Percentiles rank a stretch among this genome's conserved stretches.
phyloP scores from a whole-genome alignment of 2,329 filamentous ascomycete species.

The Verticillium nubilum region DNA sequence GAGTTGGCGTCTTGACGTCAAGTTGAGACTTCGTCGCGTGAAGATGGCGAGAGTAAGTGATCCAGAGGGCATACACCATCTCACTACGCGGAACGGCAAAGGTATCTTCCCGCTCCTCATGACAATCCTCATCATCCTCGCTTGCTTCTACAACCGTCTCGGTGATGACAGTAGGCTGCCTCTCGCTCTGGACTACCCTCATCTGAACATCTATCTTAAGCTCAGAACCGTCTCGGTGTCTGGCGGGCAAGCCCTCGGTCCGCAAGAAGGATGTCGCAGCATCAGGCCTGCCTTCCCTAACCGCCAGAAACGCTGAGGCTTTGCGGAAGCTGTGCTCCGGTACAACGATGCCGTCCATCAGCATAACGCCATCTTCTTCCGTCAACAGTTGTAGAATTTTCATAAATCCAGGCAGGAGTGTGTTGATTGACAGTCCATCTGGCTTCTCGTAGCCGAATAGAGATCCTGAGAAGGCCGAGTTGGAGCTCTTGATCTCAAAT shows the following conservation, averaged over 20 bases:
- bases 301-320: conserved; percentile 75
- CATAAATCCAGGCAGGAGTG: conserved; percentile 83
- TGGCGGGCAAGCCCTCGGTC: conserved; percentile 78
- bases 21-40: conserved; percentile 64
- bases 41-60: conserved; percentile 91
- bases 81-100: conserved; percentile 57
- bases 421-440: conserved; percentile 72
- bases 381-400: conserved; percentile 74
- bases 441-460: conserved; percentile 85
- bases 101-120: conserved; percentile 31
- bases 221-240: conserved; percentile 84
- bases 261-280: conserved; percentile 73
- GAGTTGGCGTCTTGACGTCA: conserved; percentile 56
- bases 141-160: conserved; percentile 60
- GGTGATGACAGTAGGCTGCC: conserved; percentile 54
- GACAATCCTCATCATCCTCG: conserved; percentile 41
- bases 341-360: conserved; percentile 92
- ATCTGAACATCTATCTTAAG: conserved; percentile 95
- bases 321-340: conserved; percentile 94
- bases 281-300: conserved; percentile 78
- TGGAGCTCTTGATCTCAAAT: conserved; percentile 82
- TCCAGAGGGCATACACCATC: conserved; percentile 91
- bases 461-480: conserved; percentile 88
- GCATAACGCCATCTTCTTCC: conserved; percentile 76
- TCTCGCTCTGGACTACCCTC: conserved; percentile 89